phyloP scores from a whole-genome alignment of 1,284 basidiomycete species.

The Malassezia arunalokei region DNA sequence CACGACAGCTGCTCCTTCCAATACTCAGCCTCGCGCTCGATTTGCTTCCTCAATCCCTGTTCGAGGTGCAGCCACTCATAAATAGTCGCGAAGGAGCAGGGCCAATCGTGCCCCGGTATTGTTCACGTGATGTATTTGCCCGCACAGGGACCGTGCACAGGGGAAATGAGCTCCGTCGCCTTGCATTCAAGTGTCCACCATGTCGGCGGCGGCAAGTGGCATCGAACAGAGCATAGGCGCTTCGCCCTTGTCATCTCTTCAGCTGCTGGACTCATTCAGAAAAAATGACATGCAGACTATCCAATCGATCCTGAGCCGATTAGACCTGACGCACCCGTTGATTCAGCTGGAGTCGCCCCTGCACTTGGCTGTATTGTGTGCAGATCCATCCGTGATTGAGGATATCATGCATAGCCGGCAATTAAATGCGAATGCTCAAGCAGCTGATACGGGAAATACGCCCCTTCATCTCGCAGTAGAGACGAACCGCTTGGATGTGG shows the following conservation, averaged over 20 bases:
- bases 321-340: conserved; percentile 2
- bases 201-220: background rate
- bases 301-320: conserved; percentile 37
- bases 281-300: conserved; percentile 27
- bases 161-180: too few relatives aligned
- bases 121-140: too few relatives aligned
- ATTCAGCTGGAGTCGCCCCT: conserved; percentile 51
- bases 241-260: conserved; percentile 55
- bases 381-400: conserved; percentile 51
- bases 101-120: background rate
- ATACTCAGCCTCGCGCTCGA: too few relatives aligned
- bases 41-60: background rate
- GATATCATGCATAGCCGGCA: conserved; percentile 62
- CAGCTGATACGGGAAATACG: conserved; percentile 54
- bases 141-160: too few relatives aligned
- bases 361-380: conserved; percentile 74
- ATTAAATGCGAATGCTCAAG: conserved; percentile 45
- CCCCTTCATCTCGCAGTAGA: conserved; percentile 76
- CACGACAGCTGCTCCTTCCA: background rate
- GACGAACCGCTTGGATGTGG: conserved; percentile 65
- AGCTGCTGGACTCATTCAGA: conserved; percentile 61
- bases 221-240: background rate
- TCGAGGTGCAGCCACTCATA: background rate
- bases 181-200: background rate
- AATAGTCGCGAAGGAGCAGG: background rate